Conservation (phyloP, 2,329 filamentous ascomycete genomes). For the Trematosphaeria pertusa region DNA sequence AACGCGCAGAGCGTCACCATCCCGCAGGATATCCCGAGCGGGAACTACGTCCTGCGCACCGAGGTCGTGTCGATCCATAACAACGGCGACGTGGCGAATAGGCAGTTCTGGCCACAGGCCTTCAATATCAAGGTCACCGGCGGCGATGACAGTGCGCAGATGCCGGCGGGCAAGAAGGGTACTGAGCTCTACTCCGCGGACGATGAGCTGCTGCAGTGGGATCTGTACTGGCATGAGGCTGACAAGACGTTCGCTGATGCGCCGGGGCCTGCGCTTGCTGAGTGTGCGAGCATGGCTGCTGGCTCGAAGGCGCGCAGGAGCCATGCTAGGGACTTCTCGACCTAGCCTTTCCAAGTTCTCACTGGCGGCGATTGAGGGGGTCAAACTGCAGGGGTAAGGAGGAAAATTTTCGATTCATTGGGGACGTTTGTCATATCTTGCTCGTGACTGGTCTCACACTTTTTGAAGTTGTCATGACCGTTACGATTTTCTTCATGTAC, state of each 20-base stretch:
- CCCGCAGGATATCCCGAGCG: constrained; percentile 38
- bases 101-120: constrained; percentile 46
- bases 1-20: constrained; percentile 42
- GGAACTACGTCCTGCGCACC: constrained; percentile 45
- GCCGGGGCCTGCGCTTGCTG: constrained; percentile 33
- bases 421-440: too few species aligned
- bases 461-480: too few species aligned
- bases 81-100: constrained; percentile 37
- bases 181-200: constrained; percentile 36
- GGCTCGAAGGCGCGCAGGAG: too few species aligned
- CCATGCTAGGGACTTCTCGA: too few species aligned
- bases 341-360: too few species aligned
- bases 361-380: too few species aligned
- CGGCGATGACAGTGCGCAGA: constrained; percentile 30
- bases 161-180: constrained; percentile 37
- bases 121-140: constrained; percentile 45
- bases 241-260: constrained; percentile 28
- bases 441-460: too few species aligned
- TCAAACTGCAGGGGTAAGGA: too few species aligned
- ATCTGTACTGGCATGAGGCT: constrained; percentile 40
- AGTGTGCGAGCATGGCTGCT: too few species aligned
- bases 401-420: too few species aligned
- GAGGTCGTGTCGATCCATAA: constrained; percentile 46
- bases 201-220: constrained; percentile 37
- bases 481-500: too few species aligned